These are phyloP conservation scores for Ogataea ganodermae DNA, from an alignment of 805 yeast species.

Conservation along the genomic window DNA sequence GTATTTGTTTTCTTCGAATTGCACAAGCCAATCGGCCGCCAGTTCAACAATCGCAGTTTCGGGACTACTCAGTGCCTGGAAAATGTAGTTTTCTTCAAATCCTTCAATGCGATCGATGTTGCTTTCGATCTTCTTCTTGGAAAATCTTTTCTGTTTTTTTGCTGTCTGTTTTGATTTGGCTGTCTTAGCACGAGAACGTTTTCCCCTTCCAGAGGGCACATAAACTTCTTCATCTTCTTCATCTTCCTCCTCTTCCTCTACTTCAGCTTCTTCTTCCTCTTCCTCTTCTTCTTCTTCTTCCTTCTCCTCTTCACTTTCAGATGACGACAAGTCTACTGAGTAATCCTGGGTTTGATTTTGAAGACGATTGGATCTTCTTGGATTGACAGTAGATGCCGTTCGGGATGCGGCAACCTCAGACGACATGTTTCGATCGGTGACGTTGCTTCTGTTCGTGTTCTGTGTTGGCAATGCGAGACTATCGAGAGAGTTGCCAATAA, in stretches of 20 bases:
- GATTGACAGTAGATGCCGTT: not conserved
- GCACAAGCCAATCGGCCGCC: constrained; percentile 60
- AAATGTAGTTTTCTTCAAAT: constrained; percentile 49
- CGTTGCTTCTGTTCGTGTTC: not conserved
- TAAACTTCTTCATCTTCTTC: constrained; percentile 25
- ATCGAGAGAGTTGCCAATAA: too few relatives aligned
- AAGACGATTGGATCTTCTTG: constrained; percentile 20
- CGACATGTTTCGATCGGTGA: constrained; percentile 3
- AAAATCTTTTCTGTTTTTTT: constrained; percentile 24
- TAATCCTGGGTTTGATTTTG: constrained; percentile 17
- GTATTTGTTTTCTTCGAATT: constrained; percentile 45
- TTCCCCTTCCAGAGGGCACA: constrained; percentile 13
- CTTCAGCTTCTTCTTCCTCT: constrained; percentile 19
- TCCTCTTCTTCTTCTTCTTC: constrained; percentile 24
- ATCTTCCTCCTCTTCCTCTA: constrained; percentile 17
- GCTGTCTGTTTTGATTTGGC: constrained; percentile 32
- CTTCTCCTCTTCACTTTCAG: constrained; percentile 21
- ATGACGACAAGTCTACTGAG: constrained; percentile 11
- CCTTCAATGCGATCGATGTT: constrained; percentile 43
- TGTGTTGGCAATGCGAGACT: not conserved
- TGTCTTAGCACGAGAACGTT: constrained; percentile 13
- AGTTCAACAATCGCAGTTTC: constrained; percentile 52
- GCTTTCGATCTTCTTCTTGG: constrained; percentile 22
- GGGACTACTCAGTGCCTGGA: constrained; percentile 51
- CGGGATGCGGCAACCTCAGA: not conserved